Evolutionary conservation across 2,329 filamentous ascomycete species (phyloP).

Genomic region (Scopulariopsis brevicaulis): DNA sequence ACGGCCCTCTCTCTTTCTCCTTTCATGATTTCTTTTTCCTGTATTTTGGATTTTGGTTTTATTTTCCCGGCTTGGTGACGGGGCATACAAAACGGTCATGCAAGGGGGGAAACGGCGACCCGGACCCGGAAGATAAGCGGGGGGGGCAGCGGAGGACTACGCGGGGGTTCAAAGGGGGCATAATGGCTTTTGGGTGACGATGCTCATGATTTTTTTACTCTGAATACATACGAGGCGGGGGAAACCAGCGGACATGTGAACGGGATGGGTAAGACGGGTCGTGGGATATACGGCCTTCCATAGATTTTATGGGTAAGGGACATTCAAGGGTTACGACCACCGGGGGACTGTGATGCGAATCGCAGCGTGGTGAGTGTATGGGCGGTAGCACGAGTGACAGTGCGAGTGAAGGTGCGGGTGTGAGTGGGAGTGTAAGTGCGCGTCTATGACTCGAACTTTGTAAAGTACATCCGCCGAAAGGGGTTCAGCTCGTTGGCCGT

Average conservation of each 20-base stretch:
- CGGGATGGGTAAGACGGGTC: background rate
- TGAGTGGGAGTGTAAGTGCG: background rate
- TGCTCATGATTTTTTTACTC: background rate
- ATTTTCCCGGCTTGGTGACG: too few species aligned
- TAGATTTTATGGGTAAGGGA: background rate
- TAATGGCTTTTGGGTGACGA: background rate
- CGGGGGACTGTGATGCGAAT: too few species aligned
- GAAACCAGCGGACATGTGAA: background rate
- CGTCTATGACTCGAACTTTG: constrained; percentile 34
- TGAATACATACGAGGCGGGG: background rate
- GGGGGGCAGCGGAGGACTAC: background rate
- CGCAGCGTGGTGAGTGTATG: too few species aligned
- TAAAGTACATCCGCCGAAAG: constrained; percentile 48
- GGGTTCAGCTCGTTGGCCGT: constrained; percentile 50
- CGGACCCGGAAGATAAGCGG: too few species aligned
- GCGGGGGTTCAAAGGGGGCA: background rate
- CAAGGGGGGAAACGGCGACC: too few species aligned
- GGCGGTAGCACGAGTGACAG: too few species aligned
- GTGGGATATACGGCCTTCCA: background rate
- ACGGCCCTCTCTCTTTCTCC: too few species aligned
- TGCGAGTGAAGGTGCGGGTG: background rate
- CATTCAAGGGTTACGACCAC: too few species aligned
- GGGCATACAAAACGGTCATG: too few species aligned
- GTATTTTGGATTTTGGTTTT: too few species aligned
- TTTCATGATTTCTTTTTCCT: too few species aligned